phyloP scores from a whole-genome alignment of 257 asterid species.

The Coffea eugenioides region DNA sequence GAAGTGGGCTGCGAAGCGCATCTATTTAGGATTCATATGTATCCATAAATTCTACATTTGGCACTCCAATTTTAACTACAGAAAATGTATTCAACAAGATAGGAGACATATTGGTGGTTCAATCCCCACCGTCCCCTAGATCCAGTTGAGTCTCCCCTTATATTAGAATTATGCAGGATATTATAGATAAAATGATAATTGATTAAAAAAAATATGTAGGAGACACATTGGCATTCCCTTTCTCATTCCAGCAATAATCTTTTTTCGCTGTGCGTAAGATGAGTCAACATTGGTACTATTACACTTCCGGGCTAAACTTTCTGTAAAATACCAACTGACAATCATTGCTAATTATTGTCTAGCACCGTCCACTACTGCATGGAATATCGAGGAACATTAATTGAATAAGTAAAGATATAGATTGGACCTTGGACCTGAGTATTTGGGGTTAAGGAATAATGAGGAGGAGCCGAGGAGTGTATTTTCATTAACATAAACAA shows the following conservation, averaged over 20 bases:
- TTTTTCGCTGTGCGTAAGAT: neutral
- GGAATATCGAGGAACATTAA: neutral
- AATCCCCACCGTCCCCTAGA: too few relatives aligned
- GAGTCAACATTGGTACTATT: neutral
- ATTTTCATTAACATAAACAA: neutral
- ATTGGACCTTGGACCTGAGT: neutral
- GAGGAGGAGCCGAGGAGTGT: neutral
- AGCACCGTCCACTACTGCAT: neutral
- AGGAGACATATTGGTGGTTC: too few relatives aligned
- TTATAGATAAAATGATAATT: too few relatives aligned
- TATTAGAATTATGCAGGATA: too few relatives aligned
- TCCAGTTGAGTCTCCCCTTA: too few relatives aligned
- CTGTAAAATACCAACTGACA: neutral
- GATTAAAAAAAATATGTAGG: too few relatives aligned
- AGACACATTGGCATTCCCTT: neutral
- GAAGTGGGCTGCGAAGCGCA: too few relatives aligned
- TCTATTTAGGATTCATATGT: too few relatives aligned
- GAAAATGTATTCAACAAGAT: too few relatives aligned
- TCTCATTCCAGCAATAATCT: neutral
- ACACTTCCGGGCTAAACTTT: neutral
- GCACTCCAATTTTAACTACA: too few relatives aligned
- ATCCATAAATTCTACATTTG: too few relatives aligned
- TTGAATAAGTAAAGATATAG: neutral
- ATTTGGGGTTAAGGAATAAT: neutral
- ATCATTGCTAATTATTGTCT: constrained; percentile 17